Evolutionary conservation across 2,329 filamentous ascomycete genomes (phyloP), one percentile per base, ranked within the genome.

Genomic region (Annulohypoxylon truncatum): DNA sequence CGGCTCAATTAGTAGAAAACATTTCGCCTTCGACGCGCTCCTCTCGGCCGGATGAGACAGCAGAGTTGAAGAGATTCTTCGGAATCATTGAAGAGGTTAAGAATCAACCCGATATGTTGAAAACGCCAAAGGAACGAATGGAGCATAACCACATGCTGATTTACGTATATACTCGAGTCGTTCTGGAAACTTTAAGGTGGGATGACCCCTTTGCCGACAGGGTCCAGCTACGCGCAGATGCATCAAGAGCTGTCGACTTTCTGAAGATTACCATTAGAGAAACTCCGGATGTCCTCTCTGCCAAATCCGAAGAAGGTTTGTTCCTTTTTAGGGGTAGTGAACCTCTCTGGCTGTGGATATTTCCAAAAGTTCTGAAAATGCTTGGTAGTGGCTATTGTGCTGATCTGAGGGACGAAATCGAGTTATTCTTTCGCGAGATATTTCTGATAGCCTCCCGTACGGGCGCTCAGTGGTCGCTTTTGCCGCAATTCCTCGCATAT

Each of bases 81-180:
- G 78, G 80, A 47, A 79, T 84, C 28, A 87, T 90, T 31, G 83
- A 88, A 71, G 78, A 79, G 20, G 81, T 86, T 66, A 87, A 86
- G 61, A 82, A 85, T 67, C 74, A 84, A 9, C 84, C 81, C 38
- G 78, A 76, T 0, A 74, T 83, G 24, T 84, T 95, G 24, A 88
- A 89, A 29, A 85, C 87, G 10, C 75, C 83, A 1, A 87, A 90
- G 67, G 89, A 92, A 46, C 89, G 91, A 70, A 80, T 92, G 46
- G 86, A 90, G 53, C 90, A 96, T 76, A 95, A 96, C 72, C 91
- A 94, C 73, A 92, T 94, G 79, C 86, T 97, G 52, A 90, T 97
- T 55, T 94, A 92, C 74, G 91, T 97, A 67, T 92, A 96, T 72
- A 85, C 91, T 52, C 90, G 92, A 75, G 92, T 93, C 62, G 91